Evolutionary conservation across 2,329 filamentous ascomycete genomes (phyloP).

Genomic region (Curvularia sp.): DNA sequence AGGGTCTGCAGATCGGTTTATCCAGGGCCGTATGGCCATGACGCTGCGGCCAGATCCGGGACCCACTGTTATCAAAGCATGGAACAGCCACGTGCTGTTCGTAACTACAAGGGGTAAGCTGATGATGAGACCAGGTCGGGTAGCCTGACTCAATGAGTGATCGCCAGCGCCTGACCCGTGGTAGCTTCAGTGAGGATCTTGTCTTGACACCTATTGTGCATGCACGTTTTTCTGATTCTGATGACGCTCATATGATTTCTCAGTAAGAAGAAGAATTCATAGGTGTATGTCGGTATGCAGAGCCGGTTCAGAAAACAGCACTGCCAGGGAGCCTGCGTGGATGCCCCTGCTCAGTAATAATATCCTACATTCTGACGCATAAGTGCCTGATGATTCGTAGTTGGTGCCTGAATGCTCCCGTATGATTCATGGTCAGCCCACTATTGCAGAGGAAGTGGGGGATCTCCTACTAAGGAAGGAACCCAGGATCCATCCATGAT

Average conservation of each 20-base stretch:
- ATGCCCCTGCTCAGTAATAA: neutral
- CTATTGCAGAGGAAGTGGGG: neutral
- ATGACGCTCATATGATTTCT: neutral
- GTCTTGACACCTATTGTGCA: neutral
- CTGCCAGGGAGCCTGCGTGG: neutral
- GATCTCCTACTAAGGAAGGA: neutral
- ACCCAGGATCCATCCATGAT: neutral
- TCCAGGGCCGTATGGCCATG: neutral
- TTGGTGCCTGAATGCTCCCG: neutral
- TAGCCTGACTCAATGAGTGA: neutral
- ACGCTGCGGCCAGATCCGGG: neutral
- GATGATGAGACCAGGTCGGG: neutral
- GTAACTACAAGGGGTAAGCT: neutral
- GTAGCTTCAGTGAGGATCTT: neutral
- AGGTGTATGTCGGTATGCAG: neutral
- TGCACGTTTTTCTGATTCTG: neutral
- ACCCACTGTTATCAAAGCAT: neutral
- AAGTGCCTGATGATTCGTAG: neutral
- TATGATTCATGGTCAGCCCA: neutral
- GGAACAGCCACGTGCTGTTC: neutral
- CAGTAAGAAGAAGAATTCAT: neutral
- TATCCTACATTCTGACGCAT: neutral
- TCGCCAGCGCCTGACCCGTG: neutral
- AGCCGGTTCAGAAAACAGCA: neutral
- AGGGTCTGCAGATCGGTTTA: neutral